Conservation (phyloP, 1,284 basidiomycete species). For the Moesziomyces globuligerus region DNA sequence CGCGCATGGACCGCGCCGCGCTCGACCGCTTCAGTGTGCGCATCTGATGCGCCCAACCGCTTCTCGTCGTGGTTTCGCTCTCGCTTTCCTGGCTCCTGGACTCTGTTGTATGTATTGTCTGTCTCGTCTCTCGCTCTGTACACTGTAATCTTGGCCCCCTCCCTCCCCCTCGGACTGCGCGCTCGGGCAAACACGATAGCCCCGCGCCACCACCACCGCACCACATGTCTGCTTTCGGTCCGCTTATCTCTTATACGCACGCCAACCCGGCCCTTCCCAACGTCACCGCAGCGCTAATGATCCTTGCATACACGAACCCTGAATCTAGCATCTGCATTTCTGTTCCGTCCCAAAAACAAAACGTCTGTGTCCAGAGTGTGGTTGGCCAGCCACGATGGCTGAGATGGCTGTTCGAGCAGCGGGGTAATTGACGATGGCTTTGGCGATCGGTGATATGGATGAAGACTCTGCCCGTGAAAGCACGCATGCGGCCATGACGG, state of each 20-base stretch:
- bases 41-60: constrained; percentile 21
- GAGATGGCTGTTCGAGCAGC: too few relatives aligned
- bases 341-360: too few relatives aligned
- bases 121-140: background rate
- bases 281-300: constrained; percentile 19
- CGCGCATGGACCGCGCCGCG: constrained; percentile 36
- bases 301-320: background rate
- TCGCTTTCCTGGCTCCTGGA: background rate
- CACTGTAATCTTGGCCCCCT: background rate
- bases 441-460: too few relatives aligned
- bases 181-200: too few relatives aligned
- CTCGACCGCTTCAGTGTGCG: constrained; percentile 43
- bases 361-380: too few relatives aligned
- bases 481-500: too few relatives aligned
- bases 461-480: too few relatives aligned
- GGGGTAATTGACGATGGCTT: too few relatives aligned
- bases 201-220: background rate
- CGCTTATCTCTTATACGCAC: background rate
- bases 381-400: too few relatives aligned
- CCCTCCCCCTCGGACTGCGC: too few relatives aligned
- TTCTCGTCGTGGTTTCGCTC: too few relatives aligned
- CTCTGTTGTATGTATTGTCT: background rate
- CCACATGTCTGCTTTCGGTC: background rate
- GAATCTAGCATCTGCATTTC: constrained; percentile 1
- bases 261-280: too few relatives aligned